Evolutionary conservation across 2,329 filamentous ascomycete genomes (phyloP), one percentile per base, ranked within the genome.

Genomic region (Hypoxylon sp.): DNA sequence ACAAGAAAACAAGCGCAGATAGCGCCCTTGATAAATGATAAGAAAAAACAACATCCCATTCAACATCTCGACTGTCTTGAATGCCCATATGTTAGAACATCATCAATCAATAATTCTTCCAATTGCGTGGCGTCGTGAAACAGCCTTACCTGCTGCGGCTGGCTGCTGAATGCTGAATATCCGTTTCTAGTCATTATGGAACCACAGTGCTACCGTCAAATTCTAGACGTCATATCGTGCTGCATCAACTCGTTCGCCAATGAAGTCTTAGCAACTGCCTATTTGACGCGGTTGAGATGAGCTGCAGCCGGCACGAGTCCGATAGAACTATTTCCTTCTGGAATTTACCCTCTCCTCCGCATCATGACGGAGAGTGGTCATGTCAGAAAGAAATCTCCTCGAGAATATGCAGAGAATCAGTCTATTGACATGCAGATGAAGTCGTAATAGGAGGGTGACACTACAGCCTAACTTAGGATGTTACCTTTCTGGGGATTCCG

Each of bases 401-500:
- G 55, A 58, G 22, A 37, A 58, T 47, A 69, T 61, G 66, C 59
- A 57, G 29, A 71, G 50, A 51, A 61, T 46, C 59, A 31, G 61
- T 67, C 59, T 58, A 22, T 39, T 50, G 50, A 69, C 66, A 42
- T 69, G 69, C 69, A 71, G 66, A 59, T 59, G 64, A 57, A 51
- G 64, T 64, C 24, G 53, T 59, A 66, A 57, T 66, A 52, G 54
- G 57, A 64, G 47, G 68, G 69, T 65, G 61, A 55, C 55, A 70
- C 63, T 19, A 50, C 69, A 69, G 69, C 59, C 59, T 46, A 51
- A 31, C 39, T 61, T 35, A 65, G 58, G 55, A 59, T 54, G 58
- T 66, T 67, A 66, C 69, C 67, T 37, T 61, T 33, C 69, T 71
- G 47, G 69, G 67, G 10, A 39, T 63, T 54, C 63, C 69, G 69